Percentiles rank a stretch among this genome's conserved stretches.
Evolutionary conservation across 305 asterid species (phyloP).

Genomic region (Solanum aculeatissimum): DNA sequence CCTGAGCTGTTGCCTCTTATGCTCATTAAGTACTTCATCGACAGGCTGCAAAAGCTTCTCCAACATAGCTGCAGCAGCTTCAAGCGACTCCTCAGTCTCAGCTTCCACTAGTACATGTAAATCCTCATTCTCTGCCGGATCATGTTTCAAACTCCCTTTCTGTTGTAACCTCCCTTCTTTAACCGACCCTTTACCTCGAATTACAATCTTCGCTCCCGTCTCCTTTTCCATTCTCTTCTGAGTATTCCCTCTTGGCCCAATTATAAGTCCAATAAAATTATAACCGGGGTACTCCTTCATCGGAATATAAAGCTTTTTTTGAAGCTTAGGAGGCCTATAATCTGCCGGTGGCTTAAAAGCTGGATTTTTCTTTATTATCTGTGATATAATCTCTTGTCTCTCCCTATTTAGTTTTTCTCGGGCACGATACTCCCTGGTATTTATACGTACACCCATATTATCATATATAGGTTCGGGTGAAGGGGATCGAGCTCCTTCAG

Average conservation of each 20-base stretch:
- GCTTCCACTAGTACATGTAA: constrained; percentile 35
- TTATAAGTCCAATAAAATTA: constrained; percentile 33
- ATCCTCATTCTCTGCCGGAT: constrained; percentile 18
- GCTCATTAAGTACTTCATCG: constrained; percentile 23
- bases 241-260: constrained; percentile 42
- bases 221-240: constrained; percentile 43
- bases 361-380: constrained; percentile 10
- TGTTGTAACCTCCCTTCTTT: constrained; percentile 6
- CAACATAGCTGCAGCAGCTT: constrained; percentile 30
- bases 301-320: constrained; percentile 20
- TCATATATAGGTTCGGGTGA: constrained; percentile 26
- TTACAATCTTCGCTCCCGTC: constrained; percentile 28
- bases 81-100: constrained; percentile 13
- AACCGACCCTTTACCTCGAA: constrained; percentile 27
- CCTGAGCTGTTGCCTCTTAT: constrained; percentile 25
- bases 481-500: constrained; percentile 23
- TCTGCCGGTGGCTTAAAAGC: constrained; percentile 17
- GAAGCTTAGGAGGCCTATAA: constrained; percentile 15
- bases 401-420: constrained; percentile 12
- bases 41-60: constrained; percentile 35
- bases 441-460: constrained; percentile 21
- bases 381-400: constrained; percentile 8
- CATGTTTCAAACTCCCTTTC: constrained; percentile 15
- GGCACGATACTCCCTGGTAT: constrained; percentile 15
- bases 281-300: constrained; percentile 25